These are phyloP conservation scores for Ogataea corticis DNA, from an alignment of 805 yeast genomes.

Conservation along the genomic window DNA sequence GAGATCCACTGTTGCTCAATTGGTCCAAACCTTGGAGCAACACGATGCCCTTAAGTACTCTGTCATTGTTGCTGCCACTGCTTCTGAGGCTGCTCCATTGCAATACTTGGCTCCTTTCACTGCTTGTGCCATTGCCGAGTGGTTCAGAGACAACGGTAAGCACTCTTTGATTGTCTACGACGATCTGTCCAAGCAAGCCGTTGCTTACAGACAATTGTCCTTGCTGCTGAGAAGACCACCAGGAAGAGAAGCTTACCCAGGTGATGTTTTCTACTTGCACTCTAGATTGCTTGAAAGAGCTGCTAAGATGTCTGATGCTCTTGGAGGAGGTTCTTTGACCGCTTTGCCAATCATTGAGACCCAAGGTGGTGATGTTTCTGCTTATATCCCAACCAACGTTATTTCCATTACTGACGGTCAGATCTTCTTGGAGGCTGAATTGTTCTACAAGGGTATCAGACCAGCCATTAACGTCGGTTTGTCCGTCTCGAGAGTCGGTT, in stretches of 20 bases:
- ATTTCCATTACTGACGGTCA: slow-evolving; percentile 98
- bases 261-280: slow-evolving; percentile 95
- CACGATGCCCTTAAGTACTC: slow-evolving; percentile 97
- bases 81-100: slow-evolving; percentile 99
- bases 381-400: slow-evolving; percentile 96
- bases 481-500: slow-evolving; percentile 99
- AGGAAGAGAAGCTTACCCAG: slow-evolving; percentile 96
- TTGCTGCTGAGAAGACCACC: slow-evolving; percentile 96
- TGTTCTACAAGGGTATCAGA: slow-evolving; percentile 99
- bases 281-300: slow-evolving; percentile 96
- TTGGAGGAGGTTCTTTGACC: slow-evolving; percentile 93
- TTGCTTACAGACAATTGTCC: slow-evolving; percentile 99
- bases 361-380: slow-evolving; percentile 99
- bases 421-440: slow-evolving; percentile 98
- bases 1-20: slow-evolving; percentile 99
- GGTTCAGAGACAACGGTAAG: slow-evolving; percentile 99
- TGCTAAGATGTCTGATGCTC: slow-evolving; percentile 88
- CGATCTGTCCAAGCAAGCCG: slow-evolving; percentile 99
- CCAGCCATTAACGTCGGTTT: slow-evolving; percentile 99
- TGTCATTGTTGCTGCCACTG: slow-evolving; percentile 98
- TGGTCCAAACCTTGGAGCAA: slow-evolving; percentile 98
- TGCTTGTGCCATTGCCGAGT: slow-evolving; percentile 99
- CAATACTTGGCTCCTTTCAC: slow-evolving; percentile 99
- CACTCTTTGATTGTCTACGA: slow-evolving; percentile 97
- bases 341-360: slow-evolving; percentile 97